Evolutionary conservation across 441 rosid genomes (phyloP).

Genomic region (Aleurites moluccanus): DNA sequence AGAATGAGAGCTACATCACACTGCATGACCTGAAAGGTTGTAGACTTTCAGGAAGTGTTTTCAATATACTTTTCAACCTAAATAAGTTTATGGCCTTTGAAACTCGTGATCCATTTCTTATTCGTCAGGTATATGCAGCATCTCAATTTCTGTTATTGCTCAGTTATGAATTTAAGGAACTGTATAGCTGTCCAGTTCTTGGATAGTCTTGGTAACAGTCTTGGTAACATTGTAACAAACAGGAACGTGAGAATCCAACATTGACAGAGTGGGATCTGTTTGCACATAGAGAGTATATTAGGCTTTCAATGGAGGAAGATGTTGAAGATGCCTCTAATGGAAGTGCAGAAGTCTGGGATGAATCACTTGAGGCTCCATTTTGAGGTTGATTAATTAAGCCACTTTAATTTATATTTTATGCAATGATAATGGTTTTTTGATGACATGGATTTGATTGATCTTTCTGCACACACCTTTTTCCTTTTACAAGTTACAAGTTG

Average conservation of each 20-base stretch:
- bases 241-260: conserved; percentile 98
- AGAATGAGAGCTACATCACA: conserved; percentile 67
- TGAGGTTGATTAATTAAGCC: conserved; percentile 40
- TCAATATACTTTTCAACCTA: conserved; percentile 95
- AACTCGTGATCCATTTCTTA: conserved; percentile 93
- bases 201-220: conserved; percentile 15
- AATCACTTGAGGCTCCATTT: conserved; percentile 93
- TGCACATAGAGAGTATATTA: conserved; percentile 95
- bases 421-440: background rate
- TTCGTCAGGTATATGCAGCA: conserved; percentile 72
- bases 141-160: background rate
- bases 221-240: conserved; percentile 31
- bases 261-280: conserved; percentile 99
- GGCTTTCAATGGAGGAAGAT: conserved; percentile 99
- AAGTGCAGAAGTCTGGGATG: conserved; percentile 98
- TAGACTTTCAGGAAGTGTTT: conserved; percentile 85
- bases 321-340: conserved; percentile 96
- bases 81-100: conserved; percentile 98
- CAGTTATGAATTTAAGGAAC: conserved; percentile 4
- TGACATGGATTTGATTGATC: background rate
- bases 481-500: conserved; percentile 11
- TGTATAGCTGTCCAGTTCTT: background rate
- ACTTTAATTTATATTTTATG: background rate
- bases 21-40: conserved; percentile 72
- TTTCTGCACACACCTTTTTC: background rate